Conservation (phyloP, 2,329 filamentous ascomycete species). For the Myriosclerotinia curreyana region DNA sequence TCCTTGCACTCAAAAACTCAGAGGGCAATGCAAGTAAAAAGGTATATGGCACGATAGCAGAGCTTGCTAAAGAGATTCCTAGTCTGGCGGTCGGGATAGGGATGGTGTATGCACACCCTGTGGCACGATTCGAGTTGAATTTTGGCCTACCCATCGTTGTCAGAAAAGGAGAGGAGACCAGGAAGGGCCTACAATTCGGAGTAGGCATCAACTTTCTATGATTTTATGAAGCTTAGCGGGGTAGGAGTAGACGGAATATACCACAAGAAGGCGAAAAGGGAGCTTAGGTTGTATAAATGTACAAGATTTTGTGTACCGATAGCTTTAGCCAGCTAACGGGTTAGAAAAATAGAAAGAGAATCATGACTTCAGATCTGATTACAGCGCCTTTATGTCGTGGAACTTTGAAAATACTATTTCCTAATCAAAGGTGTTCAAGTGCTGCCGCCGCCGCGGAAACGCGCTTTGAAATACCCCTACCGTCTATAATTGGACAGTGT, state of each 20-base stretch:
- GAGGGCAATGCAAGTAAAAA: constrained; percentile 35
- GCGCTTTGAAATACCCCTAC: not conserved
- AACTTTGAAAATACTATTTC: not conserved
- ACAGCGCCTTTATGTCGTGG: not conserved
- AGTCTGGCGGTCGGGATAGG: constrained; percentile 85
- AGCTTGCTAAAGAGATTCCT: constrained; percentile 72
- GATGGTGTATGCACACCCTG: constrained; percentile 90
- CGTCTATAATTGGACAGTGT: not conserved
- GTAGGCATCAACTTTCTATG: constrained; percentile 95
- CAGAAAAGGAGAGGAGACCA: constrained; percentile 77
- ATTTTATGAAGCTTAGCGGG: constrained; percentile 17
- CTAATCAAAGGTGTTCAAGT: not conserved
- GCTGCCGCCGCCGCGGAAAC: constrained; percentile 2
- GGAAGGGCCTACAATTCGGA: constrained; percentile 93
- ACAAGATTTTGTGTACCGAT: constrained; percentile 3
- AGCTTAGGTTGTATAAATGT: constrained; percentile 7
- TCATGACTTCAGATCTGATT: not conserved
- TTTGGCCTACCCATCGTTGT: constrained; percentile 84
- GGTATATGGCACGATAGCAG: constrained; percentile 58
- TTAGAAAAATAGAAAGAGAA: constrained; percentile 1
- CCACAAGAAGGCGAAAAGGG: constrained; percentile 5
- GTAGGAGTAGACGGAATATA: constrained; percentile 10
- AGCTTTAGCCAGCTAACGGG: constrained; percentile 15
- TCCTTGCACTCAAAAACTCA: constrained; percentile 67
- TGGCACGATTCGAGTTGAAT: constrained; percentile 92